Evolutionary conservation across 371 early-diverging fungal genomes (phyloP), one percentile per base, ranked within the genome.

Genomic region (Mycotypha africana): DNA sequence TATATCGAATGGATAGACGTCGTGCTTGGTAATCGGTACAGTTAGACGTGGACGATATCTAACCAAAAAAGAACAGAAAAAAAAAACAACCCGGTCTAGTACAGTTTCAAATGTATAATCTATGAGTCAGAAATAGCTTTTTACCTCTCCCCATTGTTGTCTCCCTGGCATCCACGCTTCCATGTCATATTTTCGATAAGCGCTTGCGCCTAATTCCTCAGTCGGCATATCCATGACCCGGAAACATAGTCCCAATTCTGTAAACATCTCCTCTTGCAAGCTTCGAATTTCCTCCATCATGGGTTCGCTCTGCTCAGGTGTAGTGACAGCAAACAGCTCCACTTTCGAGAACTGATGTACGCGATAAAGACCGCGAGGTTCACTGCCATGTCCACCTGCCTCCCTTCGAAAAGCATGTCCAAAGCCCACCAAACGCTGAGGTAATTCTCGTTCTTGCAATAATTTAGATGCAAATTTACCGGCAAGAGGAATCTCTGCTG

Each of bases 91-190:
- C n/a, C n/a, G n/a, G n/a, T n/a, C n/a, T n/a, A n/a, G n/a, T n/a
- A n/a, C n/a, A n/a, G n/a, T n/a, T n/a, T n/a, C n/a, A n/a, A n/a
- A n/a, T n/a, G n/a, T n/a, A n/a, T n/a, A n/a, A n/a, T n/a, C n/a
- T n/a, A n/a, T n/a, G n/a, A n/a, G n/a, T n/a, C n/a, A n/a, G n/a
- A n/a, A n/a, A n/a, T n/a, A n/a, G n/a, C 31, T 23, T 38, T 14
- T 53, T 64, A 84, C 82, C 72, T 96, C 97, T 20, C 97, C 97
- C 93, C 94, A 96, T 12, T 54, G 53, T 26, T 75, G 67, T 30
- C 88, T 70, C 2, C 93, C 94, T 1, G 95, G 95, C 88, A 96
- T 88, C 92, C 93, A 94, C 6, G 93, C 94, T 62, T 96, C 97
- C 53, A 96, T 91, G 49, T 96, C 95, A 54, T 82, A 90, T 51